phyloP scores from a whole-genome alignment of 176 grass and related monocot species.

The Cocos nucifera region DNA sequence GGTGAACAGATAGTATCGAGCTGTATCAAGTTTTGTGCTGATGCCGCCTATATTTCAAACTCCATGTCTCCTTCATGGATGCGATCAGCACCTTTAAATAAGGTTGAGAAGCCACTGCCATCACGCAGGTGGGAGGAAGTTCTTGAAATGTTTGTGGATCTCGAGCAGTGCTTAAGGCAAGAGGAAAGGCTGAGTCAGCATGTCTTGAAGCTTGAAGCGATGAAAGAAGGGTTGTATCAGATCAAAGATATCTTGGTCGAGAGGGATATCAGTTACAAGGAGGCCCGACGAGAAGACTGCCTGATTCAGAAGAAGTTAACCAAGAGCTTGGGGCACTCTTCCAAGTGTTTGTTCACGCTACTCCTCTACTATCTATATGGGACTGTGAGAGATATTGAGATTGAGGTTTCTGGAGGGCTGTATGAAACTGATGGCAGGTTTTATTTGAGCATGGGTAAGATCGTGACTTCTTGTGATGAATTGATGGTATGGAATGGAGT shows the following conservation, averaged over 20 bases:
- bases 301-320: conserved; percentile 62
- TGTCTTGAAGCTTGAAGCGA: conserved; percentile 45
- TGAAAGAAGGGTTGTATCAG: conserved; percentile 75
- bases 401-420: conserved; percentile 31
- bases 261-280: conserved; percentile 53
- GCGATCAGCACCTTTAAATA: conserved; percentile 43
- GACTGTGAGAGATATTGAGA: conserved; percentile 46
- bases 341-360: conserved; percentile 60
- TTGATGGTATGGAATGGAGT: conserved; percentile 26
- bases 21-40: conserved; percentile 37
- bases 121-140: conserved; percentile 71
- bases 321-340: conserved; percentile 65
- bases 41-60: conserved; percentile 19
- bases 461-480: conserved; percentile 31
- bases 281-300: conserved; percentile 65
- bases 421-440: conserved; percentile 26
- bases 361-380: conserved; percentile 80
- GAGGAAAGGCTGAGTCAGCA: conserved; percentile 30
- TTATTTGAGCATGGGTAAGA: conserved; percentile 29
- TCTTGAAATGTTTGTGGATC: conserved; percentile 70
- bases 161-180: conserved; percentile 34
- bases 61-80: conserved; percentile 59
- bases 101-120: conserved; percentile 9
- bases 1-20: conserved; percentile 49
- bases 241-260: conserved; percentile 60